Evolutionary conservation across 495 filamentous ascomycete species (phyloP), one percentile per base, ranked within the genome.

Genomic region (Penicillium silybi): DNA sequence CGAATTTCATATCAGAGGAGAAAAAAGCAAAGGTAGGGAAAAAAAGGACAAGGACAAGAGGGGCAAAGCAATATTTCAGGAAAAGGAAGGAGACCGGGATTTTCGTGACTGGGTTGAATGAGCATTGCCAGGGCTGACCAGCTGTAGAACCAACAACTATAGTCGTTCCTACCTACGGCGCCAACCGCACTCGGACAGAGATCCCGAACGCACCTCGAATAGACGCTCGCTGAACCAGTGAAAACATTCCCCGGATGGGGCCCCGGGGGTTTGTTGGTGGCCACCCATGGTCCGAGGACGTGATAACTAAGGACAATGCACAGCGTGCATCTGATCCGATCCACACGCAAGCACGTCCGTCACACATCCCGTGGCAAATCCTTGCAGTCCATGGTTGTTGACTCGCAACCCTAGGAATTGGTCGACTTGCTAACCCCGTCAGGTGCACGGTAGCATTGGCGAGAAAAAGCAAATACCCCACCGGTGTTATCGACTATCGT

Each of bases 271-370:
- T 16, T 39, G 37, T 18, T 18, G 37, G 13, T 1, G 4, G 37
- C 13, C 37, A 39, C 18, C 37, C 37, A 39, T 18, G 37, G 37
- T 39, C 18, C 16, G 15, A 39, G 37, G n/a, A 18, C 18, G 37
- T 39, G 37, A 39, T 39, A 39, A 39, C 37, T 39, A 39, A 17
- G 46, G 49, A 49, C 44, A 7, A 39, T 16, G 37, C 16, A 39
- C 37, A 39, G 37, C 37, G 5, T 39, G 37, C 37, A 39, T 18
- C 15, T 42, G 37, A 39, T 39, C 37, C 16, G 16, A 19, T 19
- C 37, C 37, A 39, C 37, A 35, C 4, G 16, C 37, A 16, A 11
- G n/a, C 37, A 39, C 37, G 37, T 39, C 18, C 32, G 15, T 35
- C n/a, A n/a, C n/a, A 32, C 16, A 6, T 18, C 7, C 25, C 19